Percentiles rank a stretch among this genome's conserved stretches.
These are phyloP conservation scores for Xylaria palmicola DNA, from an alignment of 495 filamentous ascomycete genomes.

Conservation along the genomic window DNA sequence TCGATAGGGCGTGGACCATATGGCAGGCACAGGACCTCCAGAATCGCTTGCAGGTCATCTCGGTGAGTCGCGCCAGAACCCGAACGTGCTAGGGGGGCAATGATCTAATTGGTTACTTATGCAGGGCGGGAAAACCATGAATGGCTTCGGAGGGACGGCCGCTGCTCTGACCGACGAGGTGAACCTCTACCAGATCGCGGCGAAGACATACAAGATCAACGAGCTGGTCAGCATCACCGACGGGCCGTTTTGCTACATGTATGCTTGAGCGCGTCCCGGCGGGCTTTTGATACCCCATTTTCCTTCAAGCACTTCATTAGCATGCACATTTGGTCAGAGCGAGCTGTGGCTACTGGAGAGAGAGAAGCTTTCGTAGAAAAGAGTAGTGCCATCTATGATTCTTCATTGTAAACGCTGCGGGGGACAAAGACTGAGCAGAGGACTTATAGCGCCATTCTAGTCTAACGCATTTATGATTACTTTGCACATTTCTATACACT, in stretches of 20 bases:
- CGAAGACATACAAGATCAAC: constrained; percentile 28
- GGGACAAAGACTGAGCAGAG: neutral
- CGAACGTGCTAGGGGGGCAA: neutral
- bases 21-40: constrained; percentile 57
- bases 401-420: neutral
- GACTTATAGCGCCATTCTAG: neutral
- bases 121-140: constrained; percentile 27
- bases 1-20: constrained; percentile 67
- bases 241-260: constrained; percentile 39
- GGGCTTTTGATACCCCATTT: neutral
- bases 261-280: constrained; percentile 21
- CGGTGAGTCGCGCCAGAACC: constrained; percentile 4
- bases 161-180: constrained; percentile 31
- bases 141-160: constrained; percentile 23
- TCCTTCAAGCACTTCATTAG: neutral
- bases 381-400: neutral
- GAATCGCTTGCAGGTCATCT: constrained; percentile 32
- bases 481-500: constrained; percentile 75
- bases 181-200: constrained; percentile 25
- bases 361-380: neutral
- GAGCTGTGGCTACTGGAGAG: neutral
- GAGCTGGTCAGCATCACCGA: constrained; percentile 33
- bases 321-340: neutral
- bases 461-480: constrained; percentile 56
- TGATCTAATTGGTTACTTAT: neutral